Base-by-base conservation (phyloP, 2,329 filamentous ascomycete species). In the Plenodomus tracheiphilus region DNA sequence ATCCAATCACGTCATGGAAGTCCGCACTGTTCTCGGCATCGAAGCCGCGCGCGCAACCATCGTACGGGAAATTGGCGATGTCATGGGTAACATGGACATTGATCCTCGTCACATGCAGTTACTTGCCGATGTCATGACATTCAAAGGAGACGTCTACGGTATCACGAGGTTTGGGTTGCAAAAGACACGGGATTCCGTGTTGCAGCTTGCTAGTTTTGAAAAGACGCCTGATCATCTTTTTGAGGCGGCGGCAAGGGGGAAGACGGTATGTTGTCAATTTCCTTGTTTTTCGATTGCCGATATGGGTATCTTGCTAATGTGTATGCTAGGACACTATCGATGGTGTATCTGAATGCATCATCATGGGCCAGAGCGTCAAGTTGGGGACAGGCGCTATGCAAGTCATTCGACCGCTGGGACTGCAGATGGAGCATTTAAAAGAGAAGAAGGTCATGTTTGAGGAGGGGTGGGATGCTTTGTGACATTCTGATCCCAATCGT, bases 161-260 rank as follows among this genome's bases (percentile, higher is more conserved):
- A 99, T 99, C 69, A 99, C 94, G 2, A 87, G 94, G 25, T 97
- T 97, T 72, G 94, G 94, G 43, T 80, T 99, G 20, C 89, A 91
- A 48, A 99, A 97, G 80, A 97, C 96, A 88, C 83, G 94, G 43
- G 94, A 99, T 72, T 89, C 85, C 15, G 94, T 97, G 10, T 78
- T 99, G 47, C 94, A 99, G 73, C 81, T 99, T 11, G 94, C 94
- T 0, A 93, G 88, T 16, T 99, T 99, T 68, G 94, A 99, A 75
- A 97, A 97, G 82, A 99, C 94, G 39, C 91, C 94, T 0, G 94
- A 99, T 69, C 94, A 99, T 74, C 76, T 99, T 35, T 99, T 99
- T 66, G 93, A 97, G 56, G 94, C 94, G 2, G 94, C 92, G 6
- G 89, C 91, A 4, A 86, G 87, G 47, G 95, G 95, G 81, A 97